phyloP scores from a whole-genome alignment of 2,329 filamentous ascomycete species.

The Fusarium hostae region DNA sequence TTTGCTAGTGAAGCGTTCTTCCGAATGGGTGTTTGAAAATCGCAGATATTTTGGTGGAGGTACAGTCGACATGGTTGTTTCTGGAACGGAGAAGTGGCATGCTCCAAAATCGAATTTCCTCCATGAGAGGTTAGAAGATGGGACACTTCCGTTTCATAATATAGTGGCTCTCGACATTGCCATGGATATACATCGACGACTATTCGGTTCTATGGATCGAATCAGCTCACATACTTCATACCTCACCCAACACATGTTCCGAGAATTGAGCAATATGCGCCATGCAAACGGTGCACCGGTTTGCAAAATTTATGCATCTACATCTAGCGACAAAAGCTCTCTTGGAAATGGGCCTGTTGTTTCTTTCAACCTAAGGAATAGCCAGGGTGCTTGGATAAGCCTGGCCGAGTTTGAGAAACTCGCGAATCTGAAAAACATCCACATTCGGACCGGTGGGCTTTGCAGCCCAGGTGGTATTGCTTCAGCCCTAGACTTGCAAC shows the following conservation, averaged over 20 bases:
- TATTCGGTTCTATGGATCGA: slow-evolving; percentile 77
- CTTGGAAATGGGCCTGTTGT: slow-evolving; percentile 76
- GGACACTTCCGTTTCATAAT: slow-evolving; percentile 88
- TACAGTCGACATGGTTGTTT: slow-evolving; percentile 90
- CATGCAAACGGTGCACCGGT: slow-evolving; percentile 76
- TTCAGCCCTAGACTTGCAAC: slow-evolving; percentile 74
- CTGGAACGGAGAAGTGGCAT: slow-evolving; percentile 84
- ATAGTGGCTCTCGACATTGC: slow-evolving; percentile 86
- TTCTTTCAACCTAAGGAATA: slow-evolving; percentile 83
- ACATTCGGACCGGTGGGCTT: slow-evolving; percentile 86
- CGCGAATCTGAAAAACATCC: slow-evolving; percentile 79
- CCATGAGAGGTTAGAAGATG: slow-evolving; percentile 89
- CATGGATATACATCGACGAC: slow-evolving; percentile 71
- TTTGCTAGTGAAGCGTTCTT: slow-evolving; percentile 80
- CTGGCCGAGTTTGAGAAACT: slow-evolving; percentile 89
- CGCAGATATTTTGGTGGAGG: slow-evolving; percentile 92
- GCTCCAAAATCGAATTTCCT: slow-evolving; percentile 76
- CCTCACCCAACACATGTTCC: slow-evolving; percentile 69
- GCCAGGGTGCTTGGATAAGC: slow-evolving; percentile 78
- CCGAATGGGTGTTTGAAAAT: slow-evolving; percentile 70
- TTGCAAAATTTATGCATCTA: slow-evolving; percentile 71
- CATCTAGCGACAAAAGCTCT: slow-evolving; percentile 34
- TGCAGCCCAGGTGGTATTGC: slow-evolving; percentile 94
- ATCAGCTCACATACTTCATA: slow-evolving; percentile 78
- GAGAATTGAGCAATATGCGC: slow-evolving; percentile 66